Percentiles rank a stretch among this genome's conserved stretches.
Evolutionary conservation across 2,329 filamentous ascomycete genomes (phyloP).

Genomic region (Pseudodiploospora longispora): DNA sequence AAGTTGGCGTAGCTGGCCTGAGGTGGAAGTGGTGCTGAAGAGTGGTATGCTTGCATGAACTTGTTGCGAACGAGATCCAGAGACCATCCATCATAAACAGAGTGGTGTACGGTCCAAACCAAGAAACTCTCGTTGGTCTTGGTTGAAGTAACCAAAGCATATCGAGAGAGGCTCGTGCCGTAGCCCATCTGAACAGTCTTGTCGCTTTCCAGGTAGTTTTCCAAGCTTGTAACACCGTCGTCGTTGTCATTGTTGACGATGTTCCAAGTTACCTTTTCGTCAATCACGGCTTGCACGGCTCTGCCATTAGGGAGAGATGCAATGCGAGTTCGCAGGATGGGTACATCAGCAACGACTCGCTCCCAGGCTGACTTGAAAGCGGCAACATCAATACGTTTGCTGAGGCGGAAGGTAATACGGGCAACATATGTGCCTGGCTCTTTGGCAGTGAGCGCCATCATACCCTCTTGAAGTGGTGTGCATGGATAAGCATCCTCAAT

Average conservation of each 20-base stretch:
- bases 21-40: conserved; percentile 16
- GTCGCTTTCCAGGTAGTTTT: neutral
- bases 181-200: neutral
- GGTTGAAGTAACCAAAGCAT: neutral
- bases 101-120: neutral
- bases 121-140: neutral
- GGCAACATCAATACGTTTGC: conserved; percentile 1
- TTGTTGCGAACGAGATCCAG: neutral
- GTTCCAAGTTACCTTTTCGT: conserved; percentile 24
- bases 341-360: neutral
- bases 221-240: neutral
- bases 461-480: conserved; percentile 26
- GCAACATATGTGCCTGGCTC: conserved; percentile 11
- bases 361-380: conserved; percentile 9
- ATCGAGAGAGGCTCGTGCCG: neutral
- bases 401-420: conserved; percentile 5
- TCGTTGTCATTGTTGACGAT: neutral
- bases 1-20: conserved; percentile 12
- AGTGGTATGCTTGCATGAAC: neutral
- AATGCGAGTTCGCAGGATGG: conserved; percentile 37
- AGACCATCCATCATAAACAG: conserved; percentile 1
- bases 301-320: conserved; percentile 32
- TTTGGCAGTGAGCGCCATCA: conserved; percentile 21
- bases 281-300: conserved; percentile 35
- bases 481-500: conserved; percentile 28